phyloP scores from a whole-genome alignment of 2,329 filamentous ascomycete genomes.

The Tolypocladium ophioglossoides region DNA sequence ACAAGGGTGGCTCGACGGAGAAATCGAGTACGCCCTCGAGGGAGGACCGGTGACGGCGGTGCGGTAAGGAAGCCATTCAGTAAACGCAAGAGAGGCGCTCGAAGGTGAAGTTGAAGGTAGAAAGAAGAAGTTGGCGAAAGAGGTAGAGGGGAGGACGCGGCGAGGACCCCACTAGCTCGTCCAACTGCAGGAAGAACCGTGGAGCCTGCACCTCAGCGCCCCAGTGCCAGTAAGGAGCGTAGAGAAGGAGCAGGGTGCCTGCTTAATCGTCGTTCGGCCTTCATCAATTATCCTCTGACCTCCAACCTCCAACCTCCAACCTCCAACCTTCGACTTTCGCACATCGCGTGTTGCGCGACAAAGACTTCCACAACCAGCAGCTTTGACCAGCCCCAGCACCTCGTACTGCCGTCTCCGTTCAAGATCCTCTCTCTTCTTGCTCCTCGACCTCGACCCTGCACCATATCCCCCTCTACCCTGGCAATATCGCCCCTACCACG shows the following conservation, averaged over 20 bases:
- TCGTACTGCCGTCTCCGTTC: neutral
- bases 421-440: neutral
- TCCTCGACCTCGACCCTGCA: neutral
- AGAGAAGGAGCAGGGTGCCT: neutral
- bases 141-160: too few relatives aligned
- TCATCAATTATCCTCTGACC: neutral
- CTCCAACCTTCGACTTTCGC: constrained; percentile 2
- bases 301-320: neutral
- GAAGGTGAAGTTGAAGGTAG: too few relatives aligned
- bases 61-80: too few relatives aligned
- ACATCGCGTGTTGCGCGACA: neutral
- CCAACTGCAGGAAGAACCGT: neutral
- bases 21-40: too few relatives aligned
- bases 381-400: neutral
- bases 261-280: neutral
- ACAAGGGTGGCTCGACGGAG: too few relatives aligned
- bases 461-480: neutral
- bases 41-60: too few relatives aligned
- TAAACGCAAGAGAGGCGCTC: too few relatives aligned
- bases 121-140: too few relatives aligned
- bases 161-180: neutral
- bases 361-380: neutral
- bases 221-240: neutral
- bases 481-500: neutral
- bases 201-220: too few relatives aligned